Evolutionary conservation across 1,284 basidiomycete species (phyloP), one percentile per base, ranked within the genome.

Genomic region (Sparassis latifolia): DNA sequence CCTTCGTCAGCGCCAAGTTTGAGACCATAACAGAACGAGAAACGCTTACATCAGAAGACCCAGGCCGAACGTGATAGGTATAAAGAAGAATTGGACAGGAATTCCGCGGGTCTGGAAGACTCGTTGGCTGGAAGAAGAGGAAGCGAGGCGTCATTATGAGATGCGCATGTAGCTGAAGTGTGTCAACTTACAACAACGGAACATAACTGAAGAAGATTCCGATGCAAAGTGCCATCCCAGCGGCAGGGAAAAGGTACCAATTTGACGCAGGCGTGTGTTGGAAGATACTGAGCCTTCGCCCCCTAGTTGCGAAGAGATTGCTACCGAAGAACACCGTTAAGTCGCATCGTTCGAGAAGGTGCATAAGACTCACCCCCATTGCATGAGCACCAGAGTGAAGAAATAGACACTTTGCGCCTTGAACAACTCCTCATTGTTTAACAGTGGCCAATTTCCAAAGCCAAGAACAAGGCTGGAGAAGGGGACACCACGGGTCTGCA

Each of bases 361-460:
- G n/a, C 7, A 3, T 5, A n/a, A 4, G 3, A 51, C 62, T 33
- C 51, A 67, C 65, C 71, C 79, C 74, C 77, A 84, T 68, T 86
- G 84, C 75, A 82, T 80, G 44, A 83, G 69, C 45, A 86, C 77
- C 20, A 86, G 69, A 10, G 78, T 83, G 69, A 83, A 80, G 65
- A 83, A 85, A 63, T 69, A 74, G 40, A 77, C 66, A 33, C 67
- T 70, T 57, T 77, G 75, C 2, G 75, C 75, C 39, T 61, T 58
- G 58, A 67, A 63, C 31, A 76, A 65, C 2, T 70, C 62, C 51
- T 78, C 71, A 48, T 67, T 52, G 48, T 47, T 63, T 60, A 59
- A 59, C 33, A 43, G 59, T 42, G 53, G 69, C 71, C 50, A 74
- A 51, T 63, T 67, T 4, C 78, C 79, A 51, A 78, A 83, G 12